Evolutionary conservation across 78 protist genomes (phyloP), one percentile per base, ranked within the genome.

Genomic region (Speleostelium caveatum): DNA sequence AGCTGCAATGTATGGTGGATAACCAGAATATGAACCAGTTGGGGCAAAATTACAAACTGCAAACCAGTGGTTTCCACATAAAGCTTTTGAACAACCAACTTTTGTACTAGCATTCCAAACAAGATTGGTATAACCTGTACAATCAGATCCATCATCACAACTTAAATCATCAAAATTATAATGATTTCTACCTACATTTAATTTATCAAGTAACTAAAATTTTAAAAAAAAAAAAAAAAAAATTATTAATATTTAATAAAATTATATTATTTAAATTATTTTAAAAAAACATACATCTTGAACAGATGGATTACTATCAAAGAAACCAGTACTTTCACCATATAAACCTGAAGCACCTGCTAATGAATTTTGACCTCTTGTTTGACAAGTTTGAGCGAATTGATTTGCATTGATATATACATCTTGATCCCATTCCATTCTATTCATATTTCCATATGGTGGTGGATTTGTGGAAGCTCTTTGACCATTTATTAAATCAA

Each of bases 41-140:
- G 91, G 91, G 39, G 22, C n/a, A 65, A 17, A 83, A 63, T 83
- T 59, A 60, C 91, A 83, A 42, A 60, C 79, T n/a, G 66, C 79
- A 28, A 17, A n/a, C 68, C 62, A 73, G 21, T 26, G 24, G 26
- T 67, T 56, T 4, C 36, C 75, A 83, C 91, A 83, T 35, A 2
- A 0, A 58, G 17, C 19, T 32, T 83, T 83, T 33, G 77, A 35
- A 59, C 91, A 83, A 21, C 58, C 91, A 41, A 69, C 42, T 60
- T 83, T 60, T 17, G 56, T 41, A 3, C 65, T 72, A 7, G 36
- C 22, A 60, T 61, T 74, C 79, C 79, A 69, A 65, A 83, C 42
- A 49, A 83, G 41, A 74, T 83, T 83, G 36, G 72, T 68, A 65
- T 83, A 83, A 24, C 79, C 45, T 30, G 38, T 41, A 69, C 91